Evolutionary conservation across 148 eudicot genomes (phyloP).

Genomic region (Rhododendron vialii): DNA sequence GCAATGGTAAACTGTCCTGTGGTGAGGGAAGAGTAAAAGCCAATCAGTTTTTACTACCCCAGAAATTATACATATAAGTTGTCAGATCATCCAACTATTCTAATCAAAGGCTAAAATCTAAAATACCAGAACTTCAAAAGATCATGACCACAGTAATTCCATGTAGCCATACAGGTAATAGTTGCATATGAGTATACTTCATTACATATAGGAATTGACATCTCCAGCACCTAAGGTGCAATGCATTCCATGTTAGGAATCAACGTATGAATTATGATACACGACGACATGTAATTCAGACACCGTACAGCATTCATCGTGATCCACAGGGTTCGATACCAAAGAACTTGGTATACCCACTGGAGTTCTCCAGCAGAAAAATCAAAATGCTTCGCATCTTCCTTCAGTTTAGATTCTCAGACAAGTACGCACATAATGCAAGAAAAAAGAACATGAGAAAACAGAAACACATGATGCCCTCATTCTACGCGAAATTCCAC

Average conservation of each 20-base stretch:
- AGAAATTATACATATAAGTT: background rate
- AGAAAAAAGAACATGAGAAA: background rate
- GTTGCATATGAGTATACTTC: background rate
- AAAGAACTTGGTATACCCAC: background rate
- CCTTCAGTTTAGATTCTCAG: background rate
- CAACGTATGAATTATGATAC: background rate
- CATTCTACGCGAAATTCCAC: background rate
- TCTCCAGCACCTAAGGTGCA: background rate
- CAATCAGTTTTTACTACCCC: background rate
- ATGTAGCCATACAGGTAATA: background rate
- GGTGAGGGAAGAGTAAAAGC: constrained; percentile 6
- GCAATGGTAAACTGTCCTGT: constrained; percentile 81
- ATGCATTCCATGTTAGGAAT: background rate
- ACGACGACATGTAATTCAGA: background rate
- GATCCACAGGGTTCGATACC: background rate
- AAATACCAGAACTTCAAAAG: background rate
- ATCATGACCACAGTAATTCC: background rate
- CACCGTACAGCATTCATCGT: background rate
- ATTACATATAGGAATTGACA: background rate
- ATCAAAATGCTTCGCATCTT: background rate
- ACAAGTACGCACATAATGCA: constrained; percentile 2
- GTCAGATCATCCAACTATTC: background rate
- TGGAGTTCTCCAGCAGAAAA: background rate
- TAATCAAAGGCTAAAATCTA: background rate
- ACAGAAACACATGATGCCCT: background rate